These are phyloP conservation scores for Orbilia oligospora DNA, from an alignment of 2,329 filamentous ascomycete genomes.

Conservation along the genomic window DNA sequence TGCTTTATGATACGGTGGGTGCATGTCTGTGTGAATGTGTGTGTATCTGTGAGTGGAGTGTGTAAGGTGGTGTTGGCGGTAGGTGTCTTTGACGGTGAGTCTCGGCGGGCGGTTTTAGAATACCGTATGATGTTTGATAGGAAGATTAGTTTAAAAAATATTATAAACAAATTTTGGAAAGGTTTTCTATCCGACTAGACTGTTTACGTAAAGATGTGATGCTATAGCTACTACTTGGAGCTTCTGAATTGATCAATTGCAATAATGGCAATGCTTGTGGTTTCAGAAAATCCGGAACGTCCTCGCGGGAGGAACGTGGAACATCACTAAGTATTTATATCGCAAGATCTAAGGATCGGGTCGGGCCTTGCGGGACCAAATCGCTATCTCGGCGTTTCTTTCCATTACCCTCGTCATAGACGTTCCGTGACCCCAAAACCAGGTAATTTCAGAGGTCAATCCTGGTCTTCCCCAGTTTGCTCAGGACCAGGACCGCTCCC, in stretches of 20 bases:
- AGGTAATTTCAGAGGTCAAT: neutral
- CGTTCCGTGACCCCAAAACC: neutral
- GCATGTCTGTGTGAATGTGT: conserved; percentile 4
- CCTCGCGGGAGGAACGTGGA: no score
- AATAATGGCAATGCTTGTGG: no score
- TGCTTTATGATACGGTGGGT: conserved; percentile 19
- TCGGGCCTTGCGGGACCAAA: neutral
- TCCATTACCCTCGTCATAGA: neutral
- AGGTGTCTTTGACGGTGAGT: conserved; percentile 20
- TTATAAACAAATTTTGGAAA: conserved; percentile 1
- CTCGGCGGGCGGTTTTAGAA: neutral
- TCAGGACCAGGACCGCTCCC: neutral
- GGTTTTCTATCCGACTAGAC: neutral
- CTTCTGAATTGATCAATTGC: neutral
- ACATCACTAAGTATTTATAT: no score
- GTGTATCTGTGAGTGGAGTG: no score
- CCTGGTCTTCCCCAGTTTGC: neutral
- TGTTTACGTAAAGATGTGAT: neutral
- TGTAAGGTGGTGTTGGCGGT: conserved; percentile 2
- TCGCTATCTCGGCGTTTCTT: neutral
- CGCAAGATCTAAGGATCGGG: no score
- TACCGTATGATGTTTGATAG: conserved; percentile 4
- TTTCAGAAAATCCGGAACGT: no score
- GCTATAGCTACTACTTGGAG: neutral
- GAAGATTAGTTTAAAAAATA: conserved; percentile 14